Conservation (phyloP, 176 grass and related monocot genomes). For the Carex scoparia region DNA sequence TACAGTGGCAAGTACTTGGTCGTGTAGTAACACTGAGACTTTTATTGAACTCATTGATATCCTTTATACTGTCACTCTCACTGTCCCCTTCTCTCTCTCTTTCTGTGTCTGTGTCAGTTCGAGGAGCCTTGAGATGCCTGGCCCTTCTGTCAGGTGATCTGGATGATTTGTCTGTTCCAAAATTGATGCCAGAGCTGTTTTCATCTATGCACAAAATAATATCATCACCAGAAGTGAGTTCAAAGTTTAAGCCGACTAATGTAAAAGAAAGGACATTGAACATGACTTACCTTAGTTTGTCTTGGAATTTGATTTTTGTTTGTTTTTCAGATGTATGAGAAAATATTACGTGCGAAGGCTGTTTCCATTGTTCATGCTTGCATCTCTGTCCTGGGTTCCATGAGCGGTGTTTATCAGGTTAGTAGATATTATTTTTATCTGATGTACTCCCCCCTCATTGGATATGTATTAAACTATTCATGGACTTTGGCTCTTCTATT, state of each 20-base stretch:
- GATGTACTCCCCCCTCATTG: not conserved
- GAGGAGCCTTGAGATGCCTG: conserved; percentile 90
- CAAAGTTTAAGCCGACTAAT: not conserved
- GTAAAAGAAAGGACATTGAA: not conserved
- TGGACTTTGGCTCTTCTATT: conserved; percentile 17
- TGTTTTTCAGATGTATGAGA: conserved; percentile 71
- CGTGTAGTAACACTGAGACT: not conserved
- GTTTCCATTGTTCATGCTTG: conserved; percentile 84
- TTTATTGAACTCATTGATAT: not conserved
- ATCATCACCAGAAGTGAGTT: conserved; percentile 71
- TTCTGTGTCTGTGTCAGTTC: conserved; percentile 43
- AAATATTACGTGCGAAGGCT: conserved; percentile 74
- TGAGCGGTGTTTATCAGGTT: conserved; percentile 96
- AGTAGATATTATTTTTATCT: not conserved
- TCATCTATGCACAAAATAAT: conserved; percentile 80
- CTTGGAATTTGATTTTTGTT: conserved; percentile 33
- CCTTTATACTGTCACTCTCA: not conserved
- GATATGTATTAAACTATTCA: not conserved
- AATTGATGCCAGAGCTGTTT: conserved; percentile 77
- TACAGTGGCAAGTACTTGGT: not conserved
- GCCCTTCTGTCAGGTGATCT: conserved; percentile 90
- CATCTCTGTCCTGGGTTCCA: conserved; percentile 91
- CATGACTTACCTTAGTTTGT: not conserved
- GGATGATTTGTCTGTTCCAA: conserved; percentile 78
- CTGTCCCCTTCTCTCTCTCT: not conserved